phyloP scores from a whole-genome alignment of 164 flowering plant species.

The Umbellularia californica region DNA sequence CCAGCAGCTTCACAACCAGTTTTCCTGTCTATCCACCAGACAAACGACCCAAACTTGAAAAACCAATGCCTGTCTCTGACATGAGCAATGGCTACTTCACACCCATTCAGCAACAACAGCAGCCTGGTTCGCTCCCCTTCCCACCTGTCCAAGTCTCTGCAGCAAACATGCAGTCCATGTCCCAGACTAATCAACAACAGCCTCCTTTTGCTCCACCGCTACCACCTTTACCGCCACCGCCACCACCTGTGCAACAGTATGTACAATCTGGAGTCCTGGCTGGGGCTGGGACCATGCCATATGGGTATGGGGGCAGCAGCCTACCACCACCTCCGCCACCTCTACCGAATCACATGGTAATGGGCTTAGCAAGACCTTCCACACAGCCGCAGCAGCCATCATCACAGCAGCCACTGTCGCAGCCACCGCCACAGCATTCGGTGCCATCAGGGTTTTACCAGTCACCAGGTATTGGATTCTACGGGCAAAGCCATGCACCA shows the following conservation, averaged over 20 bases:
- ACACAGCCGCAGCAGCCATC: conserved; percentile 28
- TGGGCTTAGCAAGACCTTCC: conserved; percentile 46
- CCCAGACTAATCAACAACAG: conserved; percentile 38
- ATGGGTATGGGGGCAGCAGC: conserved; percentile 33
- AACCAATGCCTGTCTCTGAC: conserved; percentile 43
- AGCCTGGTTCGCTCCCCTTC: conserved; percentile 14
- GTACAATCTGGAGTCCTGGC: conserved; percentile 43
- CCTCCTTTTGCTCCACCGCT: conserved; percentile 33
- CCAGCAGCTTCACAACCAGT: conserved; percentile 28
- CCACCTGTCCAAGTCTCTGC: conserved; percentile 14
- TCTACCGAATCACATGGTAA: conserved; percentile 40
- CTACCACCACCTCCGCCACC: conserved; percentile 60
- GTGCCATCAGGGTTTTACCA: conserved; percentile 1
- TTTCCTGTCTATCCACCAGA: conserved; percentile 38
- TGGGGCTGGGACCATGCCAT: conserved; percentile 44
- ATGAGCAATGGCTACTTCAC: conserved; percentile 31
- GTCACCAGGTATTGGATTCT: conserved; percentile 49
- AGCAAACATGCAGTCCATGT: conserved; percentile 23
- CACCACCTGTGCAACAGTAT: conserved; percentile 39
- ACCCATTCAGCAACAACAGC: conserved; percentile 26
- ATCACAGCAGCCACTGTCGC: conserved; percentile 11
- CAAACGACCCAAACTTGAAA: conserved; percentile 62
- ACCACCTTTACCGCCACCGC: conserved; percentile 30
- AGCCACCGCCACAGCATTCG: not conserved
- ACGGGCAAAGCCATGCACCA: conserved; percentile 55